Base-by-base conservation (phyloP, 805 yeast genomes). In the Saccharomycopsis vini region DNA sequence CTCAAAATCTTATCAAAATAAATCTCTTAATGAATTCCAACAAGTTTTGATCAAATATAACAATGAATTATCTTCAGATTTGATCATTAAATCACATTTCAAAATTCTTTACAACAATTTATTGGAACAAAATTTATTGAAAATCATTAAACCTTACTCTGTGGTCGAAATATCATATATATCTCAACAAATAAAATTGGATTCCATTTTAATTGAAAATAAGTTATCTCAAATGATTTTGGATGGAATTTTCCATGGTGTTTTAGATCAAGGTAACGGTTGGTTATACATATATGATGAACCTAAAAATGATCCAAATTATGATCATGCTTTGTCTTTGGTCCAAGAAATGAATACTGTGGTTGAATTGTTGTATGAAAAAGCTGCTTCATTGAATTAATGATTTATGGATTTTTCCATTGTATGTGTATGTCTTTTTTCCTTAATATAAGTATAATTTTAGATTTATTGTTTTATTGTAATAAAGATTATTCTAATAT, bases 201-300 rank as follows among this genome's bases (percentile, higher is more conserved):
- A 88, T 52, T 69, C 79, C 38, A 81, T 79, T 50, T 94, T 87
- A 59, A 87, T 92, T 26, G 99, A 92, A 65, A 94, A 94, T 18
- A 92, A 92, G 62, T 71, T 92, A 51, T 80, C 94, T 39, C 97
- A 90, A 63, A 90, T 92, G 97, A 90, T 92, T 54, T 72, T 92
- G 55, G 98, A 92, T 63, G 82, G 86, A 57, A 84, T 88, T n/a
- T 87, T 92, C 55, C 83, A 80, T 58, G 99, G 98, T 39, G 97
- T 92, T 30, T 71, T 92, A 54, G 98, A 92, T 62, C 99, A 92
- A 68, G 97, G 97, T 38, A 89, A 89, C 60, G 98, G 98, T 6
- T 92, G 97, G 95, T 72, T 92, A 55, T 80, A 87, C 52, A 77
- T 92, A 46, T 92, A 85, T 58, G 95, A 87, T 47, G 84, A 88